Conservation (phyloP, 2,329 filamentous ascomycete genomes). For the Thelonectria rubi region DNA sequence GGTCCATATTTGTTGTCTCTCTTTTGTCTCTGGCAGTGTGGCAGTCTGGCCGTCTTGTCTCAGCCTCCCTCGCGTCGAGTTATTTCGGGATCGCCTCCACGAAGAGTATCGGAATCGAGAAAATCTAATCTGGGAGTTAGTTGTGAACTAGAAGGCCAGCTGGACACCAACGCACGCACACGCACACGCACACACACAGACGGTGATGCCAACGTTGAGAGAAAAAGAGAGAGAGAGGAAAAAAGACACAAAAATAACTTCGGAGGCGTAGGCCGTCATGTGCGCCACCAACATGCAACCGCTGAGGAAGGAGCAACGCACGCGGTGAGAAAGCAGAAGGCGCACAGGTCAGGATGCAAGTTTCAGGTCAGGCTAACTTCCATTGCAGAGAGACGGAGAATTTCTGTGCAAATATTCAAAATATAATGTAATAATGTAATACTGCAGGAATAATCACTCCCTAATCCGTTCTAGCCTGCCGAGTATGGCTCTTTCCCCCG, state of each 20-base stretch:
- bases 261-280: neutral
- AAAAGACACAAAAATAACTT: neutral
- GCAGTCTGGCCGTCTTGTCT: too few species aligned
- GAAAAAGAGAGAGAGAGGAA: neutral
- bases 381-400: neutral
- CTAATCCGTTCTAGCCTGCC: neutral
- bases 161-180: neutral
- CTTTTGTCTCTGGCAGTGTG: too few species aligned
- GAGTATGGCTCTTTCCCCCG: neutral
- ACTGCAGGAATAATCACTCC: neutral
- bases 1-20: neutral
- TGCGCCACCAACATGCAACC: neutral
- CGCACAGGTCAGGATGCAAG: conserved; percentile 13
- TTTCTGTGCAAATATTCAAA: neutral
- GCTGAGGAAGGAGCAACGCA: neutral
- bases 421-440: neutral
- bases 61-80: neutral
- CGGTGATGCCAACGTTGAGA: neutral
- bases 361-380: conserved; percentile 19
- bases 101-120: neutral
- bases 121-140: neutral
- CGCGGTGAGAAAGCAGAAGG: neutral
- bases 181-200: neutral
- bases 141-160: neutral
- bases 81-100: neutral